Evolutionary conservation across 1,284 basidiomycete species (phyloP).

Genomic region (Trametes pubescens): DNA sequence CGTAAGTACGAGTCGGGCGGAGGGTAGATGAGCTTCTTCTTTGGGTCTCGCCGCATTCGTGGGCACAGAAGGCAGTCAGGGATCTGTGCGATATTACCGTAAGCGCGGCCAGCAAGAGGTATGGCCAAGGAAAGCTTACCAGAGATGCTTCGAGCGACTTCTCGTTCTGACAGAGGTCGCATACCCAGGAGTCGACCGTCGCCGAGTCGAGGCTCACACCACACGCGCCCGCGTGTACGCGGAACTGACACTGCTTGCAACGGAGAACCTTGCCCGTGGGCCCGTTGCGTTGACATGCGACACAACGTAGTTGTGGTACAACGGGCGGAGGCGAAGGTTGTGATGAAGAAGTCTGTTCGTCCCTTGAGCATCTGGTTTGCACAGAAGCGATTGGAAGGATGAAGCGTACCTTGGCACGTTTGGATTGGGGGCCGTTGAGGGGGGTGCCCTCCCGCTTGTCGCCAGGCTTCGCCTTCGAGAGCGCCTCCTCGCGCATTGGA

Average conservation of each 20-base stretch:
- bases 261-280: conserved; percentile 79
- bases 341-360: conserved; percentile 55
- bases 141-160: conserved; percentile 79
- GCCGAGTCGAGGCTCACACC: conserved; percentile 73
- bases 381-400: background rate
- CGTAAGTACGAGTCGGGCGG: conserved; percentile 78
- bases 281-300: conserved; percentile 79
- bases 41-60: conserved; percentile 56
- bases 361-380: background rate
- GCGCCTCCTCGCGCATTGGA: conserved; percentile 70
- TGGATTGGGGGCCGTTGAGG: conserved; percentile 62
- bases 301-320: conserved; percentile 73
- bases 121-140: conserved; percentile 51
- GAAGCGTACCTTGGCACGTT: conserved; percentile 71
- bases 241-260: conserved; percentile 81
- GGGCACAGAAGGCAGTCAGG: conserved; percentile 81
- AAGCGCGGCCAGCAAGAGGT: background rate
- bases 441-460: conserved; percentile 87
- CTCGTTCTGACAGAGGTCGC: conserved; percentile 87
- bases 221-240: conserved; percentile 73
- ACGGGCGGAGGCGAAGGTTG: conserved; percentile 62
- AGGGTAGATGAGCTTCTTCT: conserved; percentile 53
- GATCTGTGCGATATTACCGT: conserved; percentile 53
- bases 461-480: conserved; percentile 53
- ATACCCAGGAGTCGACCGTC: conserved; percentile 77